Conservation (phyloP, 768 basidiomycete genomes). For the Stropharia rugosoannulata region DNA sequence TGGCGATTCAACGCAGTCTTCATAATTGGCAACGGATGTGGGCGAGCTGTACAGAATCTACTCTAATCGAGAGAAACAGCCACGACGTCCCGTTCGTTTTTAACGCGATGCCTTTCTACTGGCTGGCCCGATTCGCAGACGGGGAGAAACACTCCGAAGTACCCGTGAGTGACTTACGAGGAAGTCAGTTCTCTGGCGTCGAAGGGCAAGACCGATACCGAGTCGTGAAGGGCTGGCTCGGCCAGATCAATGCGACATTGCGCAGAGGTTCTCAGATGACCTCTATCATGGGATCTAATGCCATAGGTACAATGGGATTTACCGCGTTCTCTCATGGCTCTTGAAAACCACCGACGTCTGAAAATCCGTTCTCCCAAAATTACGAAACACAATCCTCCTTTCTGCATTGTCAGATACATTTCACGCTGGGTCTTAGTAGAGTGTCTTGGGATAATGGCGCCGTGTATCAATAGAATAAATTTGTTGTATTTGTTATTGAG, state of each 20-base stretch:
- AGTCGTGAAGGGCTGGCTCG: slow-evolving; percentile 50
- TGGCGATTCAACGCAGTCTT: slow-evolving; percentile 45
- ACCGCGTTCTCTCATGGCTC: slow-evolving; percentile 17
- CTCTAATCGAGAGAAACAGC: slow-evolving; percentile 22
- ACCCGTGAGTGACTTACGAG: slow-evolving; percentile 19
- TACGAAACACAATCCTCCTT: not conserved
- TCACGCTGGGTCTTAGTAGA: not conserved
- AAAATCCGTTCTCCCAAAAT: not conserved
- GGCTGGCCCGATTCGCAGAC: slow-evolving; percentile 57
- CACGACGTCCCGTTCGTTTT: slow-evolving; percentile 37
- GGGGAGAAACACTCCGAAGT: slow-evolving; percentile 50
- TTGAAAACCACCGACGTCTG: slow-evolving; percentile 4
- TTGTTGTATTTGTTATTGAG: too few species aligned
- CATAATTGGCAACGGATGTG: slow-evolving; percentile 64
- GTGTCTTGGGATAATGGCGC: not conserved
- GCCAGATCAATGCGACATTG: slow-evolving; percentile 45
- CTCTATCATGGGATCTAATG: slow-evolving; percentile 20
- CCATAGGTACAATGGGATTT: slow-evolving; percentile 7
- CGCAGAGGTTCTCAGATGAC: slow-evolving; percentile 41
- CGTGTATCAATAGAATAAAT: too few species aligned
- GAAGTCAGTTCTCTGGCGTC: slow-evolving; percentile 8
- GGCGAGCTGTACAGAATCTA: slow-evolving; percentile 37
- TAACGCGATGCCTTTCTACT: slow-evolving; percentile 58
- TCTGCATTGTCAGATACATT: not conserved
- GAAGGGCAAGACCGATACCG: slow-evolving; percentile 41